A percentile compares a stretch with the other conserved stretches of the same genome.
phyloP scores from a whole-genome alignment of 2,329 filamentous ascomycete species.

The Ramularia endophylla region DNA sequence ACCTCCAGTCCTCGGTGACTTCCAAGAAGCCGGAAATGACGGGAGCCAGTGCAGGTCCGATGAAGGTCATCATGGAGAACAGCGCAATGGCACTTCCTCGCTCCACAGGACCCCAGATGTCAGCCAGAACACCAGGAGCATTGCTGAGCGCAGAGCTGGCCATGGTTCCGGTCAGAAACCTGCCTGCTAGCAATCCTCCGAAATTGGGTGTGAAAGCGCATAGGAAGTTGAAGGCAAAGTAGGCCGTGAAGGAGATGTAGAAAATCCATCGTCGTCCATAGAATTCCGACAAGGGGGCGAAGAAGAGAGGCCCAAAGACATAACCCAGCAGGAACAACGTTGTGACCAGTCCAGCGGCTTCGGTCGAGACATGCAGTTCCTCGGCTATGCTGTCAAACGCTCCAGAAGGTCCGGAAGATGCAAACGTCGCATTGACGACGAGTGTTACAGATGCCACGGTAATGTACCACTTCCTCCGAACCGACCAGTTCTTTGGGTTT shows the following conservation, averaged over 20 bases:
- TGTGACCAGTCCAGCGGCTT: conserved; percentile 30
- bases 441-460: conserved; percentile 39
- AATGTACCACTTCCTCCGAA: conserved; percentile 36
- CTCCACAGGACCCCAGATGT: conserved; percentile 29
- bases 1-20: conserved; percentile 44
- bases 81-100: conserved; percentile 49
- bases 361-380: conserved; percentile 43
- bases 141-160: conserved; percentile 42
- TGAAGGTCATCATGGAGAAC: conserved; percentile 48
- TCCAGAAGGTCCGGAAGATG: conserved; percentile 40
- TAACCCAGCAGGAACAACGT: conserved; percentile 39
- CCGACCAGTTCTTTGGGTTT: conserved; percentile 45
- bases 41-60: conserved; percentile 36
- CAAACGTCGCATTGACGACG: conserved; percentile 52
- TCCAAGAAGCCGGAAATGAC: conserved; percentile 53
- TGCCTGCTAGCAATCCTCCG: conserved; percentile 46
- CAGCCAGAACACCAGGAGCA: conserved; percentile 46
- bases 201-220: conserved; percentile 54
- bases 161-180: conserved; percentile 52
- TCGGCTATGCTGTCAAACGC: conserved; percentile 35
- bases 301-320: conserved; percentile 55
- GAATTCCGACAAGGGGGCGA: conserved; percentile 60
- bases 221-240: conserved; percentile 46
- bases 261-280: conserved; percentile 54
- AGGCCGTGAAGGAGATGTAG: conserved; percentile 36